Conservation (phyloP, 1,284 basidiomycete species). For the Leccinum holopus region DNA sequence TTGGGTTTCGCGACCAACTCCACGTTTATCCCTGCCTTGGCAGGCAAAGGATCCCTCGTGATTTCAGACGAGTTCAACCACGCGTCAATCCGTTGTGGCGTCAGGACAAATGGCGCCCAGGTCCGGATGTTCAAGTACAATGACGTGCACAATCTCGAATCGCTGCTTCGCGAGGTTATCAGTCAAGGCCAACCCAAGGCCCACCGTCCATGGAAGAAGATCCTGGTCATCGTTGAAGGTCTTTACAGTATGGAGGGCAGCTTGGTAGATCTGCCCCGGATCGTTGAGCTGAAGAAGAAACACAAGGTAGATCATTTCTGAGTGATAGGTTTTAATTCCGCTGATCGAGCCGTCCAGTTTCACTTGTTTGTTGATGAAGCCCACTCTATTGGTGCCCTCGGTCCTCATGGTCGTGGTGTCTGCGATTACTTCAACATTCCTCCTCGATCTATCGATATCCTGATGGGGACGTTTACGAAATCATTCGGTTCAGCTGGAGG, state of each 20-base stretch:
- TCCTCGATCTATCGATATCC: too few relatives aligned
- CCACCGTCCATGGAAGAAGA: slow-evolving; percentile 99
- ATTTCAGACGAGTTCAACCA: too few relatives aligned
- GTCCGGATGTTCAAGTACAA: too few relatives aligned
- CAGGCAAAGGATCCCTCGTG: slow-evolving; percentile 83
- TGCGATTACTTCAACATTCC: slow-evolving; percentile 50
- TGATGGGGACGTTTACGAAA: too few relatives aligned
- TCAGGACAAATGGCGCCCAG: too few relatives aligned
- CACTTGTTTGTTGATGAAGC: slow-evolving; percentile 97
- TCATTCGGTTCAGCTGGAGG: too few relatives aligned
- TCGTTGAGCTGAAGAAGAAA: slow-evolving; percentile 88
- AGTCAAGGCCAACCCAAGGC: slow-evolving; percentile 68
- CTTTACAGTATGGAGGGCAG: slow-evolving; percentile 99
- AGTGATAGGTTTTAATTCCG: neutral
- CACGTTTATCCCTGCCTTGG: slow-evolving; percentile 90
- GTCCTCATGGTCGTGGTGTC: slow-evolving; percentile 92
- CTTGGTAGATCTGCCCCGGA: slow-evolving; percentile 78
- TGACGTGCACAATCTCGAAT: too few relatives aligned
- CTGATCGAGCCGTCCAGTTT: slow-evolving; percentile 59
- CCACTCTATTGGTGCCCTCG: slow-evolving; percentile 95
- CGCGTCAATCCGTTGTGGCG: too few relatives aligned
- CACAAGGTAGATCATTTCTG: slow-evolving; percentile 74
- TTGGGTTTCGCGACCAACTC: slow-evolving; percentile 97
- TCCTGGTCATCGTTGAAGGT: slow-evolving; percentile 92
- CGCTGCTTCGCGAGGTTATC: too few relatives aligned